Percentiles rank a stretch among this genome's conserved stretches.
Evolutionary conservation across 768 basidiomycete species (phyloP).

Genomic region (Mycena haematopus): DNA sequence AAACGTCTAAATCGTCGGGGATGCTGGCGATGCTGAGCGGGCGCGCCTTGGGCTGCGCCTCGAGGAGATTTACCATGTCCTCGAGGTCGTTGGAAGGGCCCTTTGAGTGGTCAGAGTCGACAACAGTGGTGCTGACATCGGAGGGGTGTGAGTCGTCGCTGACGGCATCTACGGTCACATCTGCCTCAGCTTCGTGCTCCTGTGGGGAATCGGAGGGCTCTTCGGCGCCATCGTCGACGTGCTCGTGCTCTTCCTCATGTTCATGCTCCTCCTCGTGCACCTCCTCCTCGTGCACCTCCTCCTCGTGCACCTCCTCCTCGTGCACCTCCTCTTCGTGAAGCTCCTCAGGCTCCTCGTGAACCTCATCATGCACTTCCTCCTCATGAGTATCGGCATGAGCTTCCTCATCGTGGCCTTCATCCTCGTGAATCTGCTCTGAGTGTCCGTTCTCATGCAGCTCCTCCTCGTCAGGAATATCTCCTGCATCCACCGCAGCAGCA

Average conservation of each 20-base stretch:
- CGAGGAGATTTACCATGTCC: constrained; percentile 71
- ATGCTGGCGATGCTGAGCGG: constrained; percentile 54
- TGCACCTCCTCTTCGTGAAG: constrained; percentile 32
- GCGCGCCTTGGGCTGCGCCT: constrained; percentile 50
- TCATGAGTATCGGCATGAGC: too few relatives aligned
- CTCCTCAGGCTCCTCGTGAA: constrained; percentile 25
- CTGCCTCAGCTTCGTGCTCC: constrained; percentile 29
- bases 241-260: constrained; percentile 19
- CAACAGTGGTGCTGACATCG: constrained; percentile 25
- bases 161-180: constrained; percentile 20
- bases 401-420: constrained; percentile 29
- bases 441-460: constrained; percentile 25
- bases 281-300: constrained; percentile 15
- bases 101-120: constrained; percentile 27
- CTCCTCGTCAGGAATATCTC: constrained; percentile 28
- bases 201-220: constrained; percentile 35
- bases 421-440: constrained; percentile 10
- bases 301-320: constrained; percentile 25
- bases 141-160: constrained; percentile 27
- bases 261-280: constrained; percentile 19
- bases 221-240: constrained; percentile 29
- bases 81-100: constrained; percentile 56
- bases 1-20: constrained; percentile 47
- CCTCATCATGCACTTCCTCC: too few relatives aligned
- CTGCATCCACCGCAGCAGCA: constrained; percentile 10